A percentile compares a stretch with the other conserved stretches of the same genome.
Evolutionary conservation across 768 basidiomycete species (phyloP).

Genomic region (Tulasnella sp.): DNA sequence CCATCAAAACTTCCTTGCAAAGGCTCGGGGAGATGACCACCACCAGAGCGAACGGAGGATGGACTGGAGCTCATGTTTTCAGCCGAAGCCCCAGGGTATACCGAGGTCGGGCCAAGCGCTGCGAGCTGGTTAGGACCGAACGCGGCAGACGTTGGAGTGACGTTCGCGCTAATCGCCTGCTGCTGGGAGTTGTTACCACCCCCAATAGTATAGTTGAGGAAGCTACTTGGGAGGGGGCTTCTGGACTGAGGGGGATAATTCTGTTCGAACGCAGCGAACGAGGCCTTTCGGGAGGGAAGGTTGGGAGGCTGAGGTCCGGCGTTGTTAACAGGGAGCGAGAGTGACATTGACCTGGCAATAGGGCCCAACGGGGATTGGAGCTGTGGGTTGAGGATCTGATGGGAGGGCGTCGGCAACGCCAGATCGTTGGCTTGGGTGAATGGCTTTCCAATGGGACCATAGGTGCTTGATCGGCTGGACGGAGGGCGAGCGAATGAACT

Average conservation of each 20-base stretch:
- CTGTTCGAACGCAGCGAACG: conserved; percentile 23
- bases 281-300: conserved; percentile 27
- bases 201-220: conserved; percentile 30
- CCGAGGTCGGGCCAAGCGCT: conserved; percentile 21
- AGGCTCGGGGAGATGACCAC: conserved; percentile 18
- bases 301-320: not conserved
- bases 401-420: not conserved
- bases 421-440: conserved; percentile 28
- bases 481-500: not conserved
- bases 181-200: conserved; percentile 19
- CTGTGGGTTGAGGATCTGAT: conserved; percentile 17
- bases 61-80: conserved; percentile 34
- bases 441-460: conserved; percentile 22
- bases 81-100: conserved; percentile 10
- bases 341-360: conserved; percentile 26
- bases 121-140: conserved; percentile 19
- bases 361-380: conserved; percentile 22
- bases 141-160: conserved; percentile 16
- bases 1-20: conserved; percentile 55
- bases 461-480: not conserved
- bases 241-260: conserved; percentile 27
- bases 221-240: conserved; percentile 27
- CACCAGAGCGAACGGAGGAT: conserved; percentile 24
- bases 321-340: conserved; percentile 22
- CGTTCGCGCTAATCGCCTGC: not conserved